A percentile compares a stretch with the other conserved stretches of the same genome.
phyloP scores from a whole-genome alignment of 1,139 yeast genomes.

The Geotrichum macrosporum region DNA sequence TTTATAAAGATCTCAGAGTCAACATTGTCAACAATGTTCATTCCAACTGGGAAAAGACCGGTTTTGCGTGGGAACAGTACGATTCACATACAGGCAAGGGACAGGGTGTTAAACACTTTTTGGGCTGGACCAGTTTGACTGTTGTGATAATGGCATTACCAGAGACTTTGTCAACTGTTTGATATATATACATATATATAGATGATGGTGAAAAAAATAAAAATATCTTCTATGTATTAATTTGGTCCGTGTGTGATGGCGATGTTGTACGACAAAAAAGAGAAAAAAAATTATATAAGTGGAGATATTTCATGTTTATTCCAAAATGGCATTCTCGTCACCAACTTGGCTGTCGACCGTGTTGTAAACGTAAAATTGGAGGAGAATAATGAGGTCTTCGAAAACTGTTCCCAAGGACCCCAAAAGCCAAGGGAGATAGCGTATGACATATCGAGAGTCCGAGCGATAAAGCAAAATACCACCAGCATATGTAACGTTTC shows the following conservation, averaged over 20 bases:
- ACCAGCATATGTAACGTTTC: slow-evolving; percentile 71
- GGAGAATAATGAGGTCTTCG: slow-evolving; percentile 60
- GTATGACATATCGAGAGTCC: slow-evolving; percentile 54
- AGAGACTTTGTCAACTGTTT: slow-evolving; percentile 32
- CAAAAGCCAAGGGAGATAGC: slow-evolving; percentile 68
- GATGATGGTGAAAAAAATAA: too few species aligned
- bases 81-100: slow-evolving; percentile 71
- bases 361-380: slow-evolving; percentile 60
- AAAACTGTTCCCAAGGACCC: slow-evolving; percentile 72
- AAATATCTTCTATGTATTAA: too few species aligned
- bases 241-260: too few species aligned
- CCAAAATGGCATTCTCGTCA: slow-evolving; percentile 16
- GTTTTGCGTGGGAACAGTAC: slow-evolving; percentile 90
- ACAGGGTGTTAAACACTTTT: slow-evolving; percentile 80
- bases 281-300: too few species aligned
- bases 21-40: slow-evolving; percentile 67
- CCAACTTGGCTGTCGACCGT: slow-evolving; percentile 27
- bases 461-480: slow-evolving; percentile 65
- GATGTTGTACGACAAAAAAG: too few species aligned
- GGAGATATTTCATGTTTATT: too few species aligned
- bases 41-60: slow-evolving; percentile 66
- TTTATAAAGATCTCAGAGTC: slow-evolving; percentile 56
- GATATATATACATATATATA: too few species aligned
- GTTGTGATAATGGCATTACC: slow-evolving; percentile 82
- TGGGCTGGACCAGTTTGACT: slow-evolving; percentile 91